A percentile compares a stretch with the other conserved stretches of the same genome.
These are phyloP conservation scores for Fraxinus velutina DNA, from an alignment of 305 asterid genomes.

Conservation along the genomic window DNA sequence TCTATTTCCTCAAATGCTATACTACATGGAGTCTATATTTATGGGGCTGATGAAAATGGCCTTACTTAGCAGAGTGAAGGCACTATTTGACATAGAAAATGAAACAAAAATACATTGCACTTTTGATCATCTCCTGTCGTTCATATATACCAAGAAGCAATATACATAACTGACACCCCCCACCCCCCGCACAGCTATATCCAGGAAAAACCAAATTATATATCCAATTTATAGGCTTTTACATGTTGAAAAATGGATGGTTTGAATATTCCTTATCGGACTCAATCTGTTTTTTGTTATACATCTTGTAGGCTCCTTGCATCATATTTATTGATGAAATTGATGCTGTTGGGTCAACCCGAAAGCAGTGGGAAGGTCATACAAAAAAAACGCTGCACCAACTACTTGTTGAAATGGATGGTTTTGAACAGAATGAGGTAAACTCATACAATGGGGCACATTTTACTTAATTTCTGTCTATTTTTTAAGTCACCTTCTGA, in stretches of 20 bases:
- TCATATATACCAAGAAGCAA: not conserved
- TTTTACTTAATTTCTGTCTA: not conserved
- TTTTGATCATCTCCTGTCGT: not conserved
- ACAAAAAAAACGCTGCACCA: slow-evolving; percentile 98
- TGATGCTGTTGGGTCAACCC: slow-evolving; percentile 96
- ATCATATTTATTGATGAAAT: slow-evolving; percentile 93
- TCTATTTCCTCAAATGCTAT: not conserved
- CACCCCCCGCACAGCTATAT: not conserved
- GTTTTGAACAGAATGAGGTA: slow-evolving; percentile 99
- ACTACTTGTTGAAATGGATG: slow-evolving; percentile 97
- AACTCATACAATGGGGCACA: not conserved
- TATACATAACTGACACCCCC: not conserved
- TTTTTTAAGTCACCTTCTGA: slow-evolving; percentile 12
- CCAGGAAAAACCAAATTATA: not conserved
- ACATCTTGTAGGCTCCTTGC: slow-evolving; percentile 76
- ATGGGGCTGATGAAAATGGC: not conserved
- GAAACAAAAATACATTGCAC: not conserved
- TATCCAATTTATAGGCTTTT: not conserved
- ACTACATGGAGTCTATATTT: not conserved
- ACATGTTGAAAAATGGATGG: not conserved
- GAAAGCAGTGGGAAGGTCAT: slow-evolving; percentile 98
- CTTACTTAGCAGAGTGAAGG: not conserved
- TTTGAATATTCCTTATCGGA: not conserved
- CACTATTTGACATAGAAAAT: not conserved
- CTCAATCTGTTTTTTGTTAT: slow-evolving; percentile 9